These are phyloP conservation scores for Aquilaria agallochum DNA, from an alignment of 441 rosid genomes.

Conservation along the genomic window DNA sequence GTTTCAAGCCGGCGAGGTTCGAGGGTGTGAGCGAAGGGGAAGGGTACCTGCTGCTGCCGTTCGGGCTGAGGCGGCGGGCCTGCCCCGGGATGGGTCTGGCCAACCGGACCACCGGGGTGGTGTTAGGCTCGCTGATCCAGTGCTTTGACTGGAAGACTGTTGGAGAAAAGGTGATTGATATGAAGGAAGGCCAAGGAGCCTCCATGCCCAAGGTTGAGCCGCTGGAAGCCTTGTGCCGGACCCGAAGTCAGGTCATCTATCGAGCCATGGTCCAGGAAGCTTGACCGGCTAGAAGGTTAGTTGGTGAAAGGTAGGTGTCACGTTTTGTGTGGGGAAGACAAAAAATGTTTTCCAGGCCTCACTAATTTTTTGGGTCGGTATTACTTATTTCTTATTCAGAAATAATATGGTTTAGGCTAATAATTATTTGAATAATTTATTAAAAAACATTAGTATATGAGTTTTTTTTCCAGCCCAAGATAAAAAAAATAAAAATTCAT, in stretches of 20 bases:
- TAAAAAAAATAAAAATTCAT: too few relatives aligned
- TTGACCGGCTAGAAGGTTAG: too few relatives aligned
- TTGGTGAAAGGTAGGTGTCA: too few relatives aligned
- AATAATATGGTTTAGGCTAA: too few relatives aligned
- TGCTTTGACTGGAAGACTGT: slow-evolving; percentile 32
- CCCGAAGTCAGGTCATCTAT: slow-evolving; percentile 14
- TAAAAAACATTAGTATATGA: too few relatives aligned
- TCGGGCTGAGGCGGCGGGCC: slow-evolving; percentile 25
- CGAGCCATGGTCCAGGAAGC: too few relatives aligned
- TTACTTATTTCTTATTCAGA: too few relatives aligned
- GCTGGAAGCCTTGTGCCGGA: slow-evolving; percentile 21
- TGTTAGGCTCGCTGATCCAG: slow-evolving; percentile 30
- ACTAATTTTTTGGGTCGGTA: too few relatives aligned
- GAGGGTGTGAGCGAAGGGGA: slow-evolving; percentile 16
- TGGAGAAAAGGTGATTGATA: slow-evolving; percentile 23
- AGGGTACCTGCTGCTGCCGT: slow-evolving; percentile 12
- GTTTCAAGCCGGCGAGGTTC: slow-evolving; percentile 26
- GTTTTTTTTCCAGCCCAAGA: too few relatives aligned
- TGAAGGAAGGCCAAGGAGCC: slow-evolving; percentile 33
- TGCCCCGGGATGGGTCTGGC: slow-evolving; percentile 43
- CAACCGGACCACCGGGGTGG: slow-evolving; percentile 22
- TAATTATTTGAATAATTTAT: too few relatives aligned
- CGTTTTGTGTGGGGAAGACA: too few relatives aligned
- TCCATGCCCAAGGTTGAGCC: slow-evolving; percentile 39
- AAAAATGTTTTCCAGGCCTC: too few relatives aligned